Evolutionary conservation across 1,139 yeast species (phyloP).

Genomic region (Yamadazyma friedrichii): DNA sequence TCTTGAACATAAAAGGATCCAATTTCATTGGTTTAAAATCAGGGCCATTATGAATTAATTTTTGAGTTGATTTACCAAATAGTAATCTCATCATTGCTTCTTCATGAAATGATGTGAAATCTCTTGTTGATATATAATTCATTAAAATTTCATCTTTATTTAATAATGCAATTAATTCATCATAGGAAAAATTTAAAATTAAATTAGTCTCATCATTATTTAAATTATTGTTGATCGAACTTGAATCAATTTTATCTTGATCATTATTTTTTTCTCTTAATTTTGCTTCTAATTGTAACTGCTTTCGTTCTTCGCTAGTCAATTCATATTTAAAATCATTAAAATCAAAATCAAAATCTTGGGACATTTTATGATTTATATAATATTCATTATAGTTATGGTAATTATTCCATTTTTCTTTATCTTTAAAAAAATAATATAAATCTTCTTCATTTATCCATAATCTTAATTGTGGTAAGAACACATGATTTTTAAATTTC

Average conservation of each 20-base stretch:
- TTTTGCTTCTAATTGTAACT: conserved; percentile 16
- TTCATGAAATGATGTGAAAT: conserved; percentile 38
- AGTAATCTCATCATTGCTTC: conserved; percentile 32
- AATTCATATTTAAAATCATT: conserved; percentile 20
- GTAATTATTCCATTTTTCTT: conserved; percentile 26
- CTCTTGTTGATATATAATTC: conserved; percentile 25
- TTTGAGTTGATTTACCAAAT: conserved; percentile 30
- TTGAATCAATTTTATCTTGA: conserved; percentile 10
- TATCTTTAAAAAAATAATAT: conserved; percentile 19
- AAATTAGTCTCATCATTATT: conserved; percentile 21
- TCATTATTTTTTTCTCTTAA: conserved; percentile 12
- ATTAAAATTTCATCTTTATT: conserved; percentile 35
- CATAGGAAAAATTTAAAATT: conserved; percentile 19
- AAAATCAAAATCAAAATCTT: conserved; percentile 6
- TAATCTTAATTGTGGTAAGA: conserved; percentile 29
- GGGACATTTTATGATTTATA: conserved; percentile 10
- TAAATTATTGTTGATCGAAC: conserved; percentile 14
- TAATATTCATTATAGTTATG: conserved; percentile 24
- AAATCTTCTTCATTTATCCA: conserved; percentile 28
- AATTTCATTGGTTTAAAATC: conserved; percentile 34
- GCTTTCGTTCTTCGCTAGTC: conserved; percentile 21
- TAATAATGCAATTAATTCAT: conserved; percentile 27
- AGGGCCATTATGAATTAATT: conserved; percentile 22
- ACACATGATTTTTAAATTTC: conserved; percentile 24
- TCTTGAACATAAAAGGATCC: conserved; percentile 34